Percentiles rank a stretch among this genome's conserved stretches.
Conservation (phyloP, 371 early-diverging fungal species). For the Mucor saturninus region DNA sequence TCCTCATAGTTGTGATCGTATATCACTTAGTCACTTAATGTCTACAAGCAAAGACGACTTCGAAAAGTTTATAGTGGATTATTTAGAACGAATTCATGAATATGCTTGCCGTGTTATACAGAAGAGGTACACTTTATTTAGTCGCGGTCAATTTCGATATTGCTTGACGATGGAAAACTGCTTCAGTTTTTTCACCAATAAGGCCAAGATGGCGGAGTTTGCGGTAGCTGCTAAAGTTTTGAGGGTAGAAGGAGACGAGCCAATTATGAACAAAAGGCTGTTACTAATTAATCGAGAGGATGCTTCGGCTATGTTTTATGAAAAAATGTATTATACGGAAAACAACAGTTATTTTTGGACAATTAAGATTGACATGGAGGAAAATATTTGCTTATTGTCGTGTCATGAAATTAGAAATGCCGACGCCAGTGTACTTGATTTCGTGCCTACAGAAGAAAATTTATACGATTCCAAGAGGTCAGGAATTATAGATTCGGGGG, state of each 20-base stretch:
- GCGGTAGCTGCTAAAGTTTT: neutral
- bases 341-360: neutral
- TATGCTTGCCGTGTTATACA: neutral
- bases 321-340: constrained; percentile 2
- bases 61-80: neutral
- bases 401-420: neutral
- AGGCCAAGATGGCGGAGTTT: constrained; percentile 2
- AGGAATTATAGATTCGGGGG: too few species aligned
- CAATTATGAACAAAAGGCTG: neutral
- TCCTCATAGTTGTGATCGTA: neutral
- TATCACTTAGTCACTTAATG: neutral
- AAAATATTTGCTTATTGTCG: neutral
- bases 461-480: too few species aligned
- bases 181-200: constrained; percentile 10
- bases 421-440: neutral
- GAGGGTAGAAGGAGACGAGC: neutral
- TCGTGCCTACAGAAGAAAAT: neutral
- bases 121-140: neutral
- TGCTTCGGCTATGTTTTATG: constrained; percentile 12
- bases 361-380: neutral
- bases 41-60: constrained; percentile 10
- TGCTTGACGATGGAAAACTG: constrained; percentile 24
- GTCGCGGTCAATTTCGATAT: constrained; percentile 4
- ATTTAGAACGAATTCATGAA: neutral
- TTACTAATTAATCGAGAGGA: constrained; percentile 15